Conservation (phyloP, 2,329 filamentous ascomycete genomes). For the Colletotrichum sp. region DNA sequence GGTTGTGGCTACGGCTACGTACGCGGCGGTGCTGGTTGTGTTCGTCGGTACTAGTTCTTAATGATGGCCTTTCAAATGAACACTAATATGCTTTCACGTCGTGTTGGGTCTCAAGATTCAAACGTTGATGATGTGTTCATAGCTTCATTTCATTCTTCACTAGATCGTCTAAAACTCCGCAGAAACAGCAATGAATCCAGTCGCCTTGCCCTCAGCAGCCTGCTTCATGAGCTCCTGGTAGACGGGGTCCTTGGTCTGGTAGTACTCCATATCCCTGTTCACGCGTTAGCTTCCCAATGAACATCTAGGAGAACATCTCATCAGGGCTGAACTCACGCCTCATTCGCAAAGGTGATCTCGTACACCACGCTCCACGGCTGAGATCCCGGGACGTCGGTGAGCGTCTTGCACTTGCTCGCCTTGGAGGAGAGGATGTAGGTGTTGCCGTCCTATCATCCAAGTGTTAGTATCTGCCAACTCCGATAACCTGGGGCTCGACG, state of each 20-base stretch:
- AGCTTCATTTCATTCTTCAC: neutral
- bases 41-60: neutral
- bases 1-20: neutral
- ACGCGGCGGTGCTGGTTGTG: neutral
- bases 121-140: neutral
- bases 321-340: neutral
- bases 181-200: conserved; percentile 7
- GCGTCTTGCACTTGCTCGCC: conserved; percentile 14
- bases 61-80: neutral
- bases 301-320: neutral
- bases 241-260: conserved; percentile 14
- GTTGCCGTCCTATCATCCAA: neutral
- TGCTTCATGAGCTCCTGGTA: conserved; percentile 18
- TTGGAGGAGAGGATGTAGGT: conserved; percentile 15
- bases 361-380: conserved; percentile 14
- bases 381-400: conserved; percentile 11
- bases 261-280: conserved; percentile 16
- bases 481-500: rapidly evolving
- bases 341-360: conserved; percentile 10
- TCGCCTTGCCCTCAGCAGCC: conserved; percentile 15
- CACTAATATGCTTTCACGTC: rapidly evolving
- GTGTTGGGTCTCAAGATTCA: neutral
- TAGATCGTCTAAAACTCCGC: neutral
- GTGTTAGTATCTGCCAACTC: rapidly evolving
- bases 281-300: neutral